phyloP scores from a whole-genome alignment of 1,284 basidiomycete species.

The Coniferiporia weirii region DNA sequence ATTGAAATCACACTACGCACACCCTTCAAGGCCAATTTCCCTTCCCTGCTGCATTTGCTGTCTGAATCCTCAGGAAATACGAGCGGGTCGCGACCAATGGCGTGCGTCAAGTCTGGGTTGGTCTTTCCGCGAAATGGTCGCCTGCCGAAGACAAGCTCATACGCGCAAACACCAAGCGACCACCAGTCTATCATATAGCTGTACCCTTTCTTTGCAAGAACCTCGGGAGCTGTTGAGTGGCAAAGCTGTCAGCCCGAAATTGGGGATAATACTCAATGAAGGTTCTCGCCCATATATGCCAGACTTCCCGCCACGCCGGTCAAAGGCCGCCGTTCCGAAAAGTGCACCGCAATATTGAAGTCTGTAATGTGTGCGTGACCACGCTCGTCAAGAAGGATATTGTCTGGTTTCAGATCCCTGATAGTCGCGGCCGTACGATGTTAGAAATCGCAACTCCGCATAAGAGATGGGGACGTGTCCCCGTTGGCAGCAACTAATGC shows the following conservation, averaged over 20 bases:
- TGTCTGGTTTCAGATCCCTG: constrained; percentile 96
- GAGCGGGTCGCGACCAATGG: constrained; percentile 74
- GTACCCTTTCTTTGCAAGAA: constrained; percentile 79
- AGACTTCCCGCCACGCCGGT: constrained; percentile 98
- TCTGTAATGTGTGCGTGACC: constrained; percentile 98
- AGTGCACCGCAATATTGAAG: constrained; percentile 98
- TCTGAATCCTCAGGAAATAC: constrained; percentile 77
- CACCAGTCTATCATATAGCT: constrained; percentile 94
- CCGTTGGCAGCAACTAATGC: not conserved
- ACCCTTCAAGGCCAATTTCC: constrained; percentile 62
- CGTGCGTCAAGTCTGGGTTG: constrained; percentile 84
- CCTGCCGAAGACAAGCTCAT: constrained; percentile 87
- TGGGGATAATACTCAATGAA: not conserved
- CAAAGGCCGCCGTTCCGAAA: constrained; percentile 74
- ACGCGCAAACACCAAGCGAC: constrained; percentile 91
- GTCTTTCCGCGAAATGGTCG: constrained; percentile 91
- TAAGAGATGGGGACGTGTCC: not conserved
- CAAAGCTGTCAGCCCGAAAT: not conserved
- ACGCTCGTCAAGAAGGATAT: constrained; percentile 91
- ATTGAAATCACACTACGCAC: constrained; percentile 37
- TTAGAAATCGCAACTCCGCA: constrained; percentile 20
- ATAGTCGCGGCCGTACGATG: constrained; percentile 29
- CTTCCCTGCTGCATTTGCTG: constrained; percentile 60
- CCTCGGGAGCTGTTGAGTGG: constrained; percentile 69
- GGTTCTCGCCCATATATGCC: constrained; percentile 86